Base-by-base conservation (phyloP, 371 early-diverging fungal genomes). In the Mortierella sp. region DNA sequence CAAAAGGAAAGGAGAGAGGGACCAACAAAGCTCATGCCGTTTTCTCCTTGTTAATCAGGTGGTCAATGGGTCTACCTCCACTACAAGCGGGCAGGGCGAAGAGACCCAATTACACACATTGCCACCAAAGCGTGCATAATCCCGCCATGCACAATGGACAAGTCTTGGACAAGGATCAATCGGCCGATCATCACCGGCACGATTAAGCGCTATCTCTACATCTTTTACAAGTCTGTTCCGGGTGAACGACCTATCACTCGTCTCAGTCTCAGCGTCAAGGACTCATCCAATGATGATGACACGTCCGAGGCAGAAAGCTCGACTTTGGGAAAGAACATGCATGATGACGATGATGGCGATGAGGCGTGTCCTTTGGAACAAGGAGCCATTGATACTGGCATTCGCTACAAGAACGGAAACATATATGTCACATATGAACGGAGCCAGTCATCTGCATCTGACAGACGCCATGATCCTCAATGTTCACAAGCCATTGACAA, bases 101-200 rank as follows among this genome's bases (percentile, higher is more conserved):
- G 71, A 53, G 81, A 82, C 58, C 84, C 86, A 14, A 84, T 86
- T 46, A 83, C 84, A 21, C 81, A 82, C 16, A 80, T 86, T 28
- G 71, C 86, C 37, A 84, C 83, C 39, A 84, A 83, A 55, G 71
- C 81, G 40, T 86, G 86, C 43, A 67, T 81, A 19, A 69, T 83
- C 4, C 68, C 76, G 28, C 74, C 78, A 21, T 86, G 86, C 51
- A 81, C 78, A 28, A 54, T 86, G 31, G 86, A 84, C 17, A 83
- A 83, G 60, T 64, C 65, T 9, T 76, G 77, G 77, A 76, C 77
- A 16, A 69, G 77, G 55, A 43, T 76, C 54, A 76, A 76, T 34
- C 57, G 77, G 22, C 69, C 77, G 45, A 76, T 76, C 52, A 41
- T 61, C 39, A 76, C 77, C 9, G 69, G 69, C 44, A 62, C 77